phyloP scores from a whole-genome alignment of 306 rosid genomes.

The Acacia confusa region DNA sequence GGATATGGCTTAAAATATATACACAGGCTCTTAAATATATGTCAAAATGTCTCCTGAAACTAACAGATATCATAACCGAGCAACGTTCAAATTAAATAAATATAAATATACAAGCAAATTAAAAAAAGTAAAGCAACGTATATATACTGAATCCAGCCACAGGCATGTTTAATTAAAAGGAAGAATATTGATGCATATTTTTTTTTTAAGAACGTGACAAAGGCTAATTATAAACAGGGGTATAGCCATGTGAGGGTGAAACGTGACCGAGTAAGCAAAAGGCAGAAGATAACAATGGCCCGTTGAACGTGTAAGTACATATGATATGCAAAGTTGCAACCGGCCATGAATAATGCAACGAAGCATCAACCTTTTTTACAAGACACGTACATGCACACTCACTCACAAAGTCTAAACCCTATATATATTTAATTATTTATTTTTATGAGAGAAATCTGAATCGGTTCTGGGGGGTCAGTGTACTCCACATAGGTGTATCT shows the following conservation, averaged over 20 bases:
- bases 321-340: conserved; percentile 19
- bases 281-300: conserved; percentile 26
- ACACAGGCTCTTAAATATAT: background rate
- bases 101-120: background rate
- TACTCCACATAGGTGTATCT: background rate
- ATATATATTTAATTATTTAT: background rate
- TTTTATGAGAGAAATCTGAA: background rate
- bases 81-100: background rate
- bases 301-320: conserved; percentile 5
- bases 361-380: background rate
- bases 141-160: too few species aligned
- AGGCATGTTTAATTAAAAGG: background rate
- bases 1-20: background rate
- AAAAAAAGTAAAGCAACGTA: background rate
- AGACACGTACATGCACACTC: background rate
- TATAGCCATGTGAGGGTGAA: conserved; percentile 41
- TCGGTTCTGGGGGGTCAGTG: background rate
- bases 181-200: background rate
- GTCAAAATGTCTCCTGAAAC: background rate
- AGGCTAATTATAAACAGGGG: background rate
- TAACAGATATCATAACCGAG: background rate
- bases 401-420: background rate
- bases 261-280: conserved; percentile 31
- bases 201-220: conserved; percentile 1
- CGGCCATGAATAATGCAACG: background rate